Percentiles rank a stretch among this genome's conserved stretches.
phyloP scores from a whole-genome alignment of 2,329 filamentous ascomycete species.

The Ophiostoma angusticollis region DNA sequence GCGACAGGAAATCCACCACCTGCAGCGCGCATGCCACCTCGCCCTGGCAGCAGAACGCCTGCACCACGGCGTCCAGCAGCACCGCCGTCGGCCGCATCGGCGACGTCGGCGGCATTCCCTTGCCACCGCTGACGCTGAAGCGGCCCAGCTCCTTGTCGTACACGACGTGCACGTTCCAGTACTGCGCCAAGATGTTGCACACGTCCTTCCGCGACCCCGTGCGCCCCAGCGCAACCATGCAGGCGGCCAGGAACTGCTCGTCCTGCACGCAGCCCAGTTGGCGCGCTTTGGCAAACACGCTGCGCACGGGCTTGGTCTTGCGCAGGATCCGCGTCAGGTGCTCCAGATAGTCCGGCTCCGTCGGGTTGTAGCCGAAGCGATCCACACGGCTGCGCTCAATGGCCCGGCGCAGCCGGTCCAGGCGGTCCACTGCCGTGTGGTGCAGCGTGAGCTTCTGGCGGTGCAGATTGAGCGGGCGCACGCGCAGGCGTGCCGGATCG shows the following conservation, averaged over 20 bases:
- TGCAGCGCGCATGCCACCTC: constrained; percentile 45
- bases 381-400: constrained; percentile 9
- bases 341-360: constrained; percentile 16
- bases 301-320: constrained; percentile 17
- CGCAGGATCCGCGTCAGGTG: constrained; percentile 20
- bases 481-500: constrained; percentile 27
- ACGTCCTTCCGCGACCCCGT: constrained; percentile 23
- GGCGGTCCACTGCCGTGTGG: constrained; percentile 6
- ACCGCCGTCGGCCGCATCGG: constrained; percentile 43
- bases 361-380: constrained; percentile 21
- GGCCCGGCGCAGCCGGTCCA: constrained; percentile 16
- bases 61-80: constrained; percentile 54
- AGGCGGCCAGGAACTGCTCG: constrained; percentile 28
- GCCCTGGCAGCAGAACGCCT: constrained; percentile 54
- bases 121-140: constrained; percentile 23
- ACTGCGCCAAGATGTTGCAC: constrained; percentile 18
- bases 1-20: constrained; percentile 50
- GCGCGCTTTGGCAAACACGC: constrained; percentile 19
- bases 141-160: not conserved
- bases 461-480: constrained; percentile 20
- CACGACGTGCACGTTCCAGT: constrained; percentile 18
- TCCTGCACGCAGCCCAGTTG: constrained; percentile 20
- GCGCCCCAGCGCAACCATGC: constrained; percentile 30
- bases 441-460: constrained; percentile 12
- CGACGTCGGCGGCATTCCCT: constrained; percentile 31